phyloP scores from a whole-genome alignment of 495 filamentous ascomycete genomes.

The Daldinia grandis region DNA sequence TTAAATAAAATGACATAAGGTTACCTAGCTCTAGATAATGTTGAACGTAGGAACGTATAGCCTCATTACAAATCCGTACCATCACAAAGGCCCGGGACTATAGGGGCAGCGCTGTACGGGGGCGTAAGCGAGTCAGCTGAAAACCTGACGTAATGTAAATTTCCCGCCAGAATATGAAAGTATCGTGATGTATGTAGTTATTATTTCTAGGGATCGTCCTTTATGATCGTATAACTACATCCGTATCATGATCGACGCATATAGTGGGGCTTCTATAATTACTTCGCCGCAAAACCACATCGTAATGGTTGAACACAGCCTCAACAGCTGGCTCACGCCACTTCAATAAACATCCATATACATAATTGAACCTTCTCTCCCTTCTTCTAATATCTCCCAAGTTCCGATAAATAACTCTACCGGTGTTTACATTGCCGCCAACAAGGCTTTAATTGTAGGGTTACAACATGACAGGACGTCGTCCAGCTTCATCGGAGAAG shows the following conservation, averaged over 20 bases:
- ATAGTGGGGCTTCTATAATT: not conserved
- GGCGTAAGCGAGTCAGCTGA: not conserved
- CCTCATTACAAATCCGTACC: not conserved
- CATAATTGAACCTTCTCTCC: not conserved
- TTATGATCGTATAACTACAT: not conserved
- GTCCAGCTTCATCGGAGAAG: not conserved
- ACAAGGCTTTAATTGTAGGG: not conserved
- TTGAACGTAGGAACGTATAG: not conserved
- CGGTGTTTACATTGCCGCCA: not conserved
- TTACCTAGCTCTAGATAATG: not conserved
- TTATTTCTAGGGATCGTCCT: not conserved
- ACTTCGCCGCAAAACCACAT: not conserved
- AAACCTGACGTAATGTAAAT: not conserved
- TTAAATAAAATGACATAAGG: not conserved
- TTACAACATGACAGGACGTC: not conserved
- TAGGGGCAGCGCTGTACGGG: no score
- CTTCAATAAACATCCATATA: not conserved
- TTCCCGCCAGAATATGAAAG: not conserved
- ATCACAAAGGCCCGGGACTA: not conserved
- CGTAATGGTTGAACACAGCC: conserved; percentile 9
- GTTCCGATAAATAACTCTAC: not conserved
- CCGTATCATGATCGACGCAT: conserved; percentile 16
- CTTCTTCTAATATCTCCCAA: not conserved
- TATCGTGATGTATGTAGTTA: not conserved
- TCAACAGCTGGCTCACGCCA: conserved; percentile 6